Conservation (phyloP, 2,329 filamentous ascomycete genomes). For the Elsinoe necatrix region DNA sequence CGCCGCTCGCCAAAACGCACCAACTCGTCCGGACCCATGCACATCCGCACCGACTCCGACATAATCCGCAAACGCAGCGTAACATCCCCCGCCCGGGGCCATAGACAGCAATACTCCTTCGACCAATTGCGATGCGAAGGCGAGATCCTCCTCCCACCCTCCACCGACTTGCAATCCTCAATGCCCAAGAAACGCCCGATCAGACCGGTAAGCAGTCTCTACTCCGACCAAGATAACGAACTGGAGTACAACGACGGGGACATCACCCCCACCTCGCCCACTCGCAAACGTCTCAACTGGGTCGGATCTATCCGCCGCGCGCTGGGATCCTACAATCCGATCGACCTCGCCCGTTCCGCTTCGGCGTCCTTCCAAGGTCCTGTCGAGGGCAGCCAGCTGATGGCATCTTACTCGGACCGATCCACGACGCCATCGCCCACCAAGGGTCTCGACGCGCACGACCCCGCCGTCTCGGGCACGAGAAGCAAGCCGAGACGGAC, state of each 20-base stretch:
- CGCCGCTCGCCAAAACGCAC: slow-evolving; percentile 1
- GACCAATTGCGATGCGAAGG: slow-evolving; percentile 7
- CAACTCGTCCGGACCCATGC: neutral
- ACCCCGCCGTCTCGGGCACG: neutral
- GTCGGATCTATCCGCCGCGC: slow-evolving; percentile 30
- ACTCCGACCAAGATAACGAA: slow-evolving; percentile 8
- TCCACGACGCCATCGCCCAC: slow-evolving; percentile 15
- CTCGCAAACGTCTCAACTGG: slow-evolving; percentile 29
- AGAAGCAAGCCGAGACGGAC: slow-evolving; percentile 32
- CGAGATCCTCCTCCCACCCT: neutral
- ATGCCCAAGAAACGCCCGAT: neutral
- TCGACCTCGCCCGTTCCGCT: slow-evolving; percentile 13
- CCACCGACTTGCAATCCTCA: slow-evolving; percentile 2
- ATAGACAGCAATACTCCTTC: slow-evolving; percentile 9
- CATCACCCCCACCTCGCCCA: slow-evolving; percentile 17
- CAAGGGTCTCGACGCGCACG: neutral
- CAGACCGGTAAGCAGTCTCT: slow-evolving; percentile 3
- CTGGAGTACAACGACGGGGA: slow-evolving; percentile 13
- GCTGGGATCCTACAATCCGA: slow-evolving; percentile 12
- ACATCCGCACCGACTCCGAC: neutral
- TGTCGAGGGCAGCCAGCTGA: neutral
- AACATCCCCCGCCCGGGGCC: slow-evolving; percentile 6
- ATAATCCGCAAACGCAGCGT: slow-evolving; percentile 7
- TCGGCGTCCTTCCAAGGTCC: neutral
- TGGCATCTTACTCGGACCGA: slow-evolving; percentile 14